phyloP scores from a whole-genome alignment of 768 basidiomycete species.

The Collybia nuda region DNA sequence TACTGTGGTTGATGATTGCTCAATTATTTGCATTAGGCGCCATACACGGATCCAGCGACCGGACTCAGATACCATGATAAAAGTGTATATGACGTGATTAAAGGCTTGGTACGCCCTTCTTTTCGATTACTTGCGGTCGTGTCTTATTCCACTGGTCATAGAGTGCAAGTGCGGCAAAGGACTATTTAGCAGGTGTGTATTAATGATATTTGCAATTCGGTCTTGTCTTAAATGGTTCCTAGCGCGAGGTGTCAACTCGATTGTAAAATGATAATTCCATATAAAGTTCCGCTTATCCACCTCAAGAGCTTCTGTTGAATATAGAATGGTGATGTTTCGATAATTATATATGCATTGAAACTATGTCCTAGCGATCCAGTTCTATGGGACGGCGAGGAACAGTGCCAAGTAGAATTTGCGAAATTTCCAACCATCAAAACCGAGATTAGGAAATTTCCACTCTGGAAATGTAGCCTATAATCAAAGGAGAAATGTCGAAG shows the following conservation, averaged over 20 bases:
- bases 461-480: no score
- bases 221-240: neutral
- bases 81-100: conserved; percentile 82
- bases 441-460: no score
- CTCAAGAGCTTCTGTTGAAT: no score
- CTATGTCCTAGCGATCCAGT: no score
- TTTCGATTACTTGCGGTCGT: neutral
- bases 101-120: conserved; percentile 53
- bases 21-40: conserved; percentile 48
- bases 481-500: no score
- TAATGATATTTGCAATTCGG: neutral
- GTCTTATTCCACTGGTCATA: conserved; percentile 20
- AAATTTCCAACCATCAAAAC: no score
- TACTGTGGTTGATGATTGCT: neutral
- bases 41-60: conserved; percentile 81
- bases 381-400: no score
- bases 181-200: conserved; percentile 63
- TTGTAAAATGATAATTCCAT: conserved; percentile 34
- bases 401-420: no score
- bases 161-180: conserved; percentile 73
- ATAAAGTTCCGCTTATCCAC: no score
- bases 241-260: conserved; percentile 45
- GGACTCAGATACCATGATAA: conserved; percentile 83
- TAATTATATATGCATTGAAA: no score
- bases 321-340: no score